Conservation (phyloP, 352 stramenopile genomes). For the Thalassiosira ordinaria region DNA sequence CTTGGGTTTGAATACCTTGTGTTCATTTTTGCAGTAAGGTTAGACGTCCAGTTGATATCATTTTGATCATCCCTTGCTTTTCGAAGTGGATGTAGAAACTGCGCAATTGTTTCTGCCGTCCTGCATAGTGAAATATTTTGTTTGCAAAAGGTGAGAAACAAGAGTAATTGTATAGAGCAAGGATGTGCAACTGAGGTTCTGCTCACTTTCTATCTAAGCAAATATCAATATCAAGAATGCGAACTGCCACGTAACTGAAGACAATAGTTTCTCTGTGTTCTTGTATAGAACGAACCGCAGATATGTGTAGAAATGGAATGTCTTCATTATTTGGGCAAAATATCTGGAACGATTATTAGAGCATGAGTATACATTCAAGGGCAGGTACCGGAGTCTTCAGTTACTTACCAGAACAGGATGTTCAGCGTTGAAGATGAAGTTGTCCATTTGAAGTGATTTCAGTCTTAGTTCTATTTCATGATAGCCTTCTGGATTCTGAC, state of each 20-base stretch:
- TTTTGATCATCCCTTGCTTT: slow-evolving; percentile 49
- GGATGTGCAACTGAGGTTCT: no score
- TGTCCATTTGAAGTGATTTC: slow-evolving; percentile 74
- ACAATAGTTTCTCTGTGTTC: slow-evolving; percentile 67
- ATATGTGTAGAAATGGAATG: slow-evolving; percentile 78
- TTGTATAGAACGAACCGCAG: slow-evolving; percentile 70
- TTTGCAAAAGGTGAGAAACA: background rate
- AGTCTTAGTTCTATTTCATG: slow-evolving; percentile 80
- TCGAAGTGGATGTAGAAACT: slow-evolving; percentile 71
- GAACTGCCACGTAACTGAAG: slow-evolving; percentile 77
- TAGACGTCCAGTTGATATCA: slow-evolving; percentile 56
- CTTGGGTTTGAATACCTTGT: slow-evolving; percentile 58
- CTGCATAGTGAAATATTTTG: slow-evolving; percentile 23
- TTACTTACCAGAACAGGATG: slow-evolving; percentile 75
- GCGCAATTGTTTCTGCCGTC: slow-evolving; percentile 77
- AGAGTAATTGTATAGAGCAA: no score
- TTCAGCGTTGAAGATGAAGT: slow-evolving; percentile 78
- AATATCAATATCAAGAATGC: slow-evolving; percentile 75
- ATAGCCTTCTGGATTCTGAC: slow-evolving; percentile 71
- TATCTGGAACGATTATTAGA: slow-evolving; percentile 36
- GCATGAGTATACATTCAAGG: background rate
- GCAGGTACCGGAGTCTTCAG: background rate
- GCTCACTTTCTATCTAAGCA: slow-evolving; percentile 76
- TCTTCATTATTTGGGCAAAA: slow-evolving; percentile 65
- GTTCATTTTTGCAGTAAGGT: slow-evolving; percentile 68